phyloP scores from a whole-genome alignment of 2,329 filamentous ascomycete genomes.

The Cyclaneusma minus region DNA sequence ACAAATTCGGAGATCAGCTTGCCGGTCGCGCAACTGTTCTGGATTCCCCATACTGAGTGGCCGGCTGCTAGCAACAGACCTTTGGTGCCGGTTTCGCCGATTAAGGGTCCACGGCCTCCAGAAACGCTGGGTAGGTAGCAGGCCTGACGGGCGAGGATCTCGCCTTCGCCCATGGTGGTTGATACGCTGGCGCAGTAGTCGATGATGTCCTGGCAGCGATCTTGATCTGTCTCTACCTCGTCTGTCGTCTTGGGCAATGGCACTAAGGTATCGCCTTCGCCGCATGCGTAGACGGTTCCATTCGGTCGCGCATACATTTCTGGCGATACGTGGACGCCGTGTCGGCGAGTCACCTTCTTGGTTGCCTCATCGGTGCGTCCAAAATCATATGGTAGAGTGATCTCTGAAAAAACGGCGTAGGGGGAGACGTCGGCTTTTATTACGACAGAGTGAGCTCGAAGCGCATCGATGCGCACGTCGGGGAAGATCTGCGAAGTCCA shows the following conservation, averaged over 20 bases:
- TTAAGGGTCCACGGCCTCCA: constrained; percentile 47
- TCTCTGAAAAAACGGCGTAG: constrained; percentile 76
- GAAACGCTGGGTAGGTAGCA: constrained; percentile 65
- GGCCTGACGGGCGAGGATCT: constrained; percentile 65
- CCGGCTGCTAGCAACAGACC: constrained; percentile 74
- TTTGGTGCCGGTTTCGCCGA: constrained; percentile 58
- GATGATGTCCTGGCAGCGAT: constrained; percentile 70
- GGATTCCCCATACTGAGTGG: constrained; percentile 96
- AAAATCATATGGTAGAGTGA: constrained; percentile 55
- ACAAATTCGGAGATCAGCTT: constrained; percentile 68
- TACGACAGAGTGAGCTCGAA: constrained; percentile 51
- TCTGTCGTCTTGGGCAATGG: constrained; percentile 65
- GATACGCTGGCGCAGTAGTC: constrained; percentile 58
- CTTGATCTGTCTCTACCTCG: constrained; percentile 58
- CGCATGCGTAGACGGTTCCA: constrained; percentile 85
- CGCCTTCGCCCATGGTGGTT: constrained; percentile 48
- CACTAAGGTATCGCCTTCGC: constrained; percentile 61
- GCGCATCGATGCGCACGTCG: constrained; percentile 36
- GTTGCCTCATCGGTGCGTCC: constrained; percentile 31
- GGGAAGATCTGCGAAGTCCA: constrained; percentile 48
- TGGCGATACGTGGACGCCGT: constrained; percentile 55
- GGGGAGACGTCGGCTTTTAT: constrained; percentile 50
- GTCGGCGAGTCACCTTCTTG: constrained; percentile 33
- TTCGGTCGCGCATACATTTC: constrained; percentile 90
- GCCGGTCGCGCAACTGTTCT: constrained; percentile 82